These are phyloP conservation scores for Penstemon davidsonii DNA, from an alignment of 257 asterid species.

Conservation along the genomic window DNA sequence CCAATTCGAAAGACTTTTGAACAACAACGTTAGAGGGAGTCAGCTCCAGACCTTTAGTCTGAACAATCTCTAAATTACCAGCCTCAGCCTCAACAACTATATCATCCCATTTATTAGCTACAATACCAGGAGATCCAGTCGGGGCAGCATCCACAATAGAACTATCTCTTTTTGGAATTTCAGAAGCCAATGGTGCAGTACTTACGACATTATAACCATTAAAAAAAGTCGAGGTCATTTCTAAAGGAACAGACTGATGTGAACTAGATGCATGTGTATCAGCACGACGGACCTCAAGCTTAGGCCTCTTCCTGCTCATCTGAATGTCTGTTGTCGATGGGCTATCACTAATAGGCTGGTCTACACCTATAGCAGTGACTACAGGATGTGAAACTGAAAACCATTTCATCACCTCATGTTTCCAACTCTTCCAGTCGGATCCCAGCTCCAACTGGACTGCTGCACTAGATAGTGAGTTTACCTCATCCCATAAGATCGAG, in stretches of 20 bases:
- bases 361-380: constrained; percentile 41
- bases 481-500: constrained; percentile 81
- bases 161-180: constrained; percentile 40
- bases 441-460: constrained; percentile 49
- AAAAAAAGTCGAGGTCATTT: constrained; percentile 48
- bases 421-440: constrained; percentile 85
- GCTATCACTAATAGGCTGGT: constrained; percentile 48
- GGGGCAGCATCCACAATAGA: constrained; percentile 35
- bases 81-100: constrained; percentile 68
- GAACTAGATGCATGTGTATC: constrained; percentile 66
- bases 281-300: constrained; percentile 98
- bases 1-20: constrained; percentile 46
- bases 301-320: constrained; percentile 77
- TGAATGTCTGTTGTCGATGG: constrained; percentile 52
- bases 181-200: constrained; percentile 45
- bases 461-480: constrained; percentile 55
- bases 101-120: constrained; percentile 63
- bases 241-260: constrained; percentile 52
- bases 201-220: constrained; percentile 41
- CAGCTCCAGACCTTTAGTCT: constrained; percentile 43
- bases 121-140: constrained; percentile 42
- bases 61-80: constrained; percentile 47
- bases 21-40: constrained; percentile 48
- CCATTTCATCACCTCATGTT: constrained; percentile 88
- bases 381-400: constrained; percentile 73